Base-by-base conservation (phyloP, 129 eudicot genomes). In the Flaveria trinervia region DNA sequence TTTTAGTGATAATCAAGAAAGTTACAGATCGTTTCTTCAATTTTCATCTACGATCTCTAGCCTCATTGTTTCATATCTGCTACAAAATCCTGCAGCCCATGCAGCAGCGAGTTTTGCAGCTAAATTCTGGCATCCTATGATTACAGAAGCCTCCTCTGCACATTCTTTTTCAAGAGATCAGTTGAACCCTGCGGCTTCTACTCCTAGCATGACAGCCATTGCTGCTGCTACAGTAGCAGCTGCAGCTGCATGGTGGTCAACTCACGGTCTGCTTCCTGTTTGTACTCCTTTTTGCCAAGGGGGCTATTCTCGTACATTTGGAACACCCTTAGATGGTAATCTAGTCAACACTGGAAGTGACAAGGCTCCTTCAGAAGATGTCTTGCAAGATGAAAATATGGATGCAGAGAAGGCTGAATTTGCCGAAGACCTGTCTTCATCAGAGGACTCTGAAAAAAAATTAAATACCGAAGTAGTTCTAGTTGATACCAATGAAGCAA, bases 181-280 rank as follows among this genome's bases (percentile, higher is more conserved):
- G 51, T 66, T 43, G 50, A 66, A 66, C 28, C 26, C 14, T 17
- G 50, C 41, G 3, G 2, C 51, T 65, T 36, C 88, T 44, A 48
- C 88, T 83, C 97, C 97, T 71, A 85, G 92, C 69, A 74, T 91
- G 86, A 85, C 91, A 41, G 94, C 96, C 57, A 82, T 94, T 72
- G 99, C 97, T 74, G 97, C 93, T 16, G 99, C 99, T 20, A 94
- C 99, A 7, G 93, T 91, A 68, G 88, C 99, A 68, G 99, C 99
- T 52, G 99, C 99, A 67, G 86, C 94, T 12, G 92, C 99, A 52
- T 94, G 99, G 99, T 94, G 99, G 99, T 90, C 93, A 28, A 84
- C 99, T 68, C 92, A 89, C 80, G 99, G 99, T 70, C 79, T 91
- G 33, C 86, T 91, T 59, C 96, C 98, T 59, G 61, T 88, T 23